A percentile compares a stretch with the other conserved stretches of the same genome.
phyloP scores from a whole-genome alignment of 768 basidiomycete genomes.

The Lactifluus echinatus region DNA sequence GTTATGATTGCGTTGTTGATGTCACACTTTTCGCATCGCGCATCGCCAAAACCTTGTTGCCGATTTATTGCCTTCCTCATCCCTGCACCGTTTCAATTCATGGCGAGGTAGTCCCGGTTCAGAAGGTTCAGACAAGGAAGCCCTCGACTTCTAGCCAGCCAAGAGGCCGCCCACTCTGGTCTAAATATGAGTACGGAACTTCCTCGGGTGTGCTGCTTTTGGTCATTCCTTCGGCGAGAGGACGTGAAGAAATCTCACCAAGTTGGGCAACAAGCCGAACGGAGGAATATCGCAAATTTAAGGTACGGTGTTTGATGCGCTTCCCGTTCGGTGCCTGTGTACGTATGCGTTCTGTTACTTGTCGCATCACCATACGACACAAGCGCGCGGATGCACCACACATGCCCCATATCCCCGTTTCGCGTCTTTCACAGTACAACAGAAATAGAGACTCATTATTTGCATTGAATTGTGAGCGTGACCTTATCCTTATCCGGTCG shows the following conservation, averaged over 20 bases:
- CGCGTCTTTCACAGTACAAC: neutral
- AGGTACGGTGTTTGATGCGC: neutral
- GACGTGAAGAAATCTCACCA: neutral
- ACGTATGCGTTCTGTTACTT: neutral
- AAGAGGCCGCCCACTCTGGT: slow-evolving; percentile 1
- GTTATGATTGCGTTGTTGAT: neutral
- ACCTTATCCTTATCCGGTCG: neutral
- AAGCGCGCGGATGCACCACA: slow-evolving; percentile 1
- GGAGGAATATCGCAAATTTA: neutral
- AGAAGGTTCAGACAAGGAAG: slow-evolving; percentile 6
- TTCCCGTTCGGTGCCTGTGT: neutral
- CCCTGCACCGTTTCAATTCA: slow-evolving; percentile 5
- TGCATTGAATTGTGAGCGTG: neutral
- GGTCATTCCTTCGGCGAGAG: neutral
- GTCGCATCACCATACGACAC: neutral
- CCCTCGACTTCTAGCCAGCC: neutral
- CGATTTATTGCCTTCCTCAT: slow-evolving; percentile 14
- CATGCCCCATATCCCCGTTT: neutral
- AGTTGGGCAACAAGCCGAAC: neutral
- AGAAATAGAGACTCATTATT: neutral
- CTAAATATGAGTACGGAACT: neutral
- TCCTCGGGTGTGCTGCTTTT: neutral
- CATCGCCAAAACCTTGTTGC: slow-evolving; percentile 1
- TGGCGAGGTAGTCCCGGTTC: neutral
- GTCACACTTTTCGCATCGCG: neutral